Conservation (phyloP, 805 yeast genomes). For the Myxozyma melibiosi region DNA sequence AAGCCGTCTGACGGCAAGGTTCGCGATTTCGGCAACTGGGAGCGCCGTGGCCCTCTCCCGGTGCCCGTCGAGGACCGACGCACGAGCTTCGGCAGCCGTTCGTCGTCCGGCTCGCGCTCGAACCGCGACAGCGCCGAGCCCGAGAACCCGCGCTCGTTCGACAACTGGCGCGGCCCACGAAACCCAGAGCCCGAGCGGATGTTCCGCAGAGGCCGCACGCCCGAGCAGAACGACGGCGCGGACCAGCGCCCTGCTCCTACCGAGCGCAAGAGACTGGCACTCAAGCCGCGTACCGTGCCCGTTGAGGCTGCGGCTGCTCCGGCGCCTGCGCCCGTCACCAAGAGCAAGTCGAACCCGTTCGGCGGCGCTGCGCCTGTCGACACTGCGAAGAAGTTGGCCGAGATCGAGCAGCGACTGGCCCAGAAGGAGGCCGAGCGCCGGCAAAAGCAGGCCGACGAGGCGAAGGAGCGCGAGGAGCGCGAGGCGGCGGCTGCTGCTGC, state of each 20-base stretch:
- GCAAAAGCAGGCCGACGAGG: constrained; percentile 1
- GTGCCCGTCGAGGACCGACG: constrained; percentile 29
- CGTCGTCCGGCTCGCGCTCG: constrained; percentile 17
- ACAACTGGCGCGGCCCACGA: constrained; percentile 42
- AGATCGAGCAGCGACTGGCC: constrained; percentile 52
- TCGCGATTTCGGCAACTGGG: constrained; percentile 51
- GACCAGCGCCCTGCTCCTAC: constrained; percentile 45
- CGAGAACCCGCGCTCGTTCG: constrained; percentile 25
- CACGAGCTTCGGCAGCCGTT: constrained; percentile 49
- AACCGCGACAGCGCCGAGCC: constrained; percentile 14
- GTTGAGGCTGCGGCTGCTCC: constrained; percentile 40
- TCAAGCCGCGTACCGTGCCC: constrained; percentile 41
- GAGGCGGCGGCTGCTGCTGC: constrained; percentile 16
- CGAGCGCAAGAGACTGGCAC: constrained; percentile 45
- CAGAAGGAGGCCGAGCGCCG: constrained; percentile 10
- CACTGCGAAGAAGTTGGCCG: constrained; percentile 62
- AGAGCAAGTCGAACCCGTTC: constrained; percentile 64
- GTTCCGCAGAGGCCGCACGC: constrained; percentile 3
- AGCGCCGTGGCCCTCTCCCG: constrained; percentile 40
- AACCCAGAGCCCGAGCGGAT: not conserved
- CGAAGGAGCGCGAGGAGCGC: constrained; percentile 8
- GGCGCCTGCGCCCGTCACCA: constrained; percentile 41
- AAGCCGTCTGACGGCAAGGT: constrained; percentile 43
- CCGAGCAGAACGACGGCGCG: constrained; percentile 36
- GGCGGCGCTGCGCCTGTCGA: constrained; percentile 88